These are phyloP conservation scores for Pseudofabraea citricarpa DNA, from an alignment of 2,329 filamentous ascomycete species.

Conservation along the genomic window DNA sequence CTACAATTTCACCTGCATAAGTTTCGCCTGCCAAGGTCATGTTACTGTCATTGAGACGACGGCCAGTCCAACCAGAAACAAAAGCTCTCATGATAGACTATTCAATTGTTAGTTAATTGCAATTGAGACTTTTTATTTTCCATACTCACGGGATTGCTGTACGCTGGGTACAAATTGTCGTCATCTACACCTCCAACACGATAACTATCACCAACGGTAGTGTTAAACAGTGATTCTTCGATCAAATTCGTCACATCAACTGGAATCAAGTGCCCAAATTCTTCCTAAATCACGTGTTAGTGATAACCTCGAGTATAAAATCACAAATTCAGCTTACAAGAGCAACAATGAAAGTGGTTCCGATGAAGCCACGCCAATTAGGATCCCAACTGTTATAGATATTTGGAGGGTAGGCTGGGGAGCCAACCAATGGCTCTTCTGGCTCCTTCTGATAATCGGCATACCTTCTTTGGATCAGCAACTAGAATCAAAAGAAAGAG, in stretches of 20 bases:
- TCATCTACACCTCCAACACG: slow-evolving; percentile 53
- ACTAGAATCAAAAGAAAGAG: slow-evolving; percentile 1
- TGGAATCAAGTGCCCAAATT: slow-evolving; percentile 45
- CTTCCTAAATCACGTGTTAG: too few species aligned
- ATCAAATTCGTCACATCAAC: slow-evolving; percentile 35
- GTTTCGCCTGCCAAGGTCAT: slow-evolving; percentile 53
- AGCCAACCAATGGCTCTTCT: slow-evolving; percentile 54
- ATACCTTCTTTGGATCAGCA: slow-evolving; percentile 25
- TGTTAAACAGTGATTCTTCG: slow-evolving; percentile 47
- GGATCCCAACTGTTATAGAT: slow-evolving; percentile 58
- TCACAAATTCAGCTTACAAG: too few species aligned
- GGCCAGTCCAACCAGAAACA: slow-evolving; percentile 53
- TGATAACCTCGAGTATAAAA: too few species aligned
- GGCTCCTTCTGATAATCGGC: slow-evolving; percentile 49
- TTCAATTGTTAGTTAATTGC: slow-evolving; percentile 1
- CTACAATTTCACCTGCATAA: slow-evolving; percentile 50
- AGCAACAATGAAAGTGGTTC: slow-evolving; percentile 52
- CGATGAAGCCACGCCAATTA: slow-evolving; percentile 61
- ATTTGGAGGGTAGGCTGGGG: slow-evolving; percentile 38
- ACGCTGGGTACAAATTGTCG: slow-evolving; percentile 59
- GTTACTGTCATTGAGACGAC: slow-evolving; percentile 47
- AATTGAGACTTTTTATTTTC: not conserved
- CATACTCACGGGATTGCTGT: slow-evolving; percentile 47
- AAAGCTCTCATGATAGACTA: slow-evolving; percentile 56
- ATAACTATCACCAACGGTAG: slow-evolving; percentile 55